Percentiles rank a stretch among this genome's conserved stretches.
Evolutionary conservation across 345 rosid genomes (phyloP).

Genomic region (Cardamine occulta): DNA sequence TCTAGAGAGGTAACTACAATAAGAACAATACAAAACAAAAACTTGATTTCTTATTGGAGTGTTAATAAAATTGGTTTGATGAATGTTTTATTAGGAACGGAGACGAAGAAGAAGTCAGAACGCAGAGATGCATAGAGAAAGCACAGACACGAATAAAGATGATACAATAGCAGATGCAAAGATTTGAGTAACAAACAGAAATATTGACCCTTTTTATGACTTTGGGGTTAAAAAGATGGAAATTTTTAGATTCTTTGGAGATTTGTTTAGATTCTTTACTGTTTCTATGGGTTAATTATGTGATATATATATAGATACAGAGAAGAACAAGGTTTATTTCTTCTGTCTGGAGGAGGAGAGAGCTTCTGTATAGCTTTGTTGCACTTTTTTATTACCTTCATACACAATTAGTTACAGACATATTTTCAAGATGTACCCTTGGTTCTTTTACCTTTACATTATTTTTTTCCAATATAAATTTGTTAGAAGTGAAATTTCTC

Average conservation of each 20-base stretch:
- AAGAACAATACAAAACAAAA: background rate
- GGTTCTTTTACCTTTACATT: background rate
- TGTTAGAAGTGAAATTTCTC: background rate
- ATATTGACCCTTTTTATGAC: conserved; percentile 21
- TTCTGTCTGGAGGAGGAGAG: conserved; percentile 17
- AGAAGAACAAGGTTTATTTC: conserved; percentile 33
- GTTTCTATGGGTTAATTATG: conserved; percentile 33
- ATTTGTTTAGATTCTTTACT: conserved; percentile 40
- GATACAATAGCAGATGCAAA: conserved; percentile 42
- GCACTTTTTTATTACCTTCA: conserved; percentile 12
- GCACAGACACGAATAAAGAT: conserved; percentile 52
- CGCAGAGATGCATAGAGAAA: conserved; percentile 51
- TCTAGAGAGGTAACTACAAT: conserved; percentile 67
- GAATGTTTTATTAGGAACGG: conserved; percentile 60
- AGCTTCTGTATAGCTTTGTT: conserved; percentile 40
- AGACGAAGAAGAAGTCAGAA: conserved; percentile 66
- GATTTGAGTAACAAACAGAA: conserved; percentile 28
- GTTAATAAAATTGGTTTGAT: background rate
- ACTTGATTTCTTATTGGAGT: background rate
- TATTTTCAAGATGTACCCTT: background rate
- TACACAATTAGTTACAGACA: background rate
- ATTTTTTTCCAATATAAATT: background rate
- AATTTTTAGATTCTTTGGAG: conserved; percentile 30
- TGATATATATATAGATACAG: conserved; percentile 10
- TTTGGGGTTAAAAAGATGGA: conserved; percentile 1